These are phyloP conservation scores for Hypoxylon sp. DNA, from an alignment of 2,329 filamentous ascomycete genomes.

Conservation along the genomic window DNA sequence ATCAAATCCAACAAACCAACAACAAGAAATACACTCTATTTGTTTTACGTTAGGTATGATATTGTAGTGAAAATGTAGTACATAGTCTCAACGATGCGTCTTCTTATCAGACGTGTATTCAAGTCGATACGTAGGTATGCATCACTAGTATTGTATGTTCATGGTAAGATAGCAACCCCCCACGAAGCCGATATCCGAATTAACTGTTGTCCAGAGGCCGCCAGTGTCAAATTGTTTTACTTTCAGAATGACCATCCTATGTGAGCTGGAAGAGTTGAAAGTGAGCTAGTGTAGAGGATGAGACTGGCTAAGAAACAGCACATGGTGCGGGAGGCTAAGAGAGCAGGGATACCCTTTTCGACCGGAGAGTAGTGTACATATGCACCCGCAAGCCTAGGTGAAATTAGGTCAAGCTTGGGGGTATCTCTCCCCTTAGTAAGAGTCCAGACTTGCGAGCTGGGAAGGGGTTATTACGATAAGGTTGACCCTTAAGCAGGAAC, in stretches of 20 bases:
- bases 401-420: conserved; percentile 15
- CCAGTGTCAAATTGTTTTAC: conserved; percentile 4
- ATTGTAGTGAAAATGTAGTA: background rate
- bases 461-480: conserved; percentile 34
- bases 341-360: conserved; percentile 19
- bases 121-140: background rate
- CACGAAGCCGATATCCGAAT: conserved; percentile 11
- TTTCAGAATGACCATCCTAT: conserved; percentile 6
- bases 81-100: background rate
- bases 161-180: conserved; percentile 11
- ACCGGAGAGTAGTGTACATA: background rate
- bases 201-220: conserved; percentile 25
- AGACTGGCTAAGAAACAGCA: conserved; percentile 40
- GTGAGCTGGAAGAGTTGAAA: conserved; percentile 16
- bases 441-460: conserved; percentile 22
- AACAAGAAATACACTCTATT: background rate
- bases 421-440: conserved; percentile 11
- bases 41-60: background rate
- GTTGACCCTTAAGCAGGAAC: conserved; percentile 41
- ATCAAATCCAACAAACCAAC: conserved; percentile 3
- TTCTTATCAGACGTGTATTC: background rate
- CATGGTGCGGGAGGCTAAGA: conserved; percentile 32
- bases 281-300: conserved; percentile 28
- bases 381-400: conserved; percentile 22
- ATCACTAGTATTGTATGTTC: background rate